These are phyloP conservation scores for Inosperma sp. DNA, from an alignment of 768 basidiomycete species.

Conservation along the genomic window DNA sequence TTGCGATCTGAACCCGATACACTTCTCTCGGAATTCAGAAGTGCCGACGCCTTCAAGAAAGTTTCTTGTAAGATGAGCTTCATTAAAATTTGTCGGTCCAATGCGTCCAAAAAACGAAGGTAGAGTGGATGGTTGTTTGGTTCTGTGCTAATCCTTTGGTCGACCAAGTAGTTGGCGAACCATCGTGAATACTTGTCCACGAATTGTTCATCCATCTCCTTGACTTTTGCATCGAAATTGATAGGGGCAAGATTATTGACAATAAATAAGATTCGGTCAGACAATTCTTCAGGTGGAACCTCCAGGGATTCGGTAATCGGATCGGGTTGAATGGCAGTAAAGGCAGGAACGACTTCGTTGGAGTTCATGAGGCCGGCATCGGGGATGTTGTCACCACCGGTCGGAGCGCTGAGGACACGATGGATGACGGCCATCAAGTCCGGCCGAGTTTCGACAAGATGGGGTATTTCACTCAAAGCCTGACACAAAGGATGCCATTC, in stretches of 20 bases:
- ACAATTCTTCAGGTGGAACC: constrained; percentile 77
- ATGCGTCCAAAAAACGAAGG: constrained; percentile 84
- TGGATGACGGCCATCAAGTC: constrained; percentile 71
- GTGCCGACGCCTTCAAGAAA: constrained; percentile 72
- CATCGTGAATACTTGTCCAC: constrained; percentile 81
- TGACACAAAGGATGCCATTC: constrained; percentile 95
- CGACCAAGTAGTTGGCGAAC: constrained; percentile 98
- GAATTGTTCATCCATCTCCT: constrained; percentile 83
- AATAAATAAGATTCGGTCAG: constrained; percentile 94
- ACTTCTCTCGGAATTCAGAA: constrained; percentile 91
- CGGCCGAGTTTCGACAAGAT: constrained; percentile 80
- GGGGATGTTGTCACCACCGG: constrained; percentile 39
- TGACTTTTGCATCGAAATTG: constrained; percentile 85
- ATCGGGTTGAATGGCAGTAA: constrained; percentile 78
- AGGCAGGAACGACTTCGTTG: constrained; percentile 35
- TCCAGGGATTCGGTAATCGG: constrained; percentile 54
- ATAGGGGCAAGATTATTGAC: constrained; percentile 95
- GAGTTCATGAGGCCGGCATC: constrained; percentile 29
- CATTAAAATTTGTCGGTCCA: constrained; percentile 62
- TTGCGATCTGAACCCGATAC: constrained; percentile 81
- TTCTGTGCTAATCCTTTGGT: constrained; percentile 92
- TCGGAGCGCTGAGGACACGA: constrained; percentile 58
- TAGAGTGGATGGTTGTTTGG: constrained; percentile 97
- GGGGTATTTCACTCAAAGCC: constrained; percentile 80
- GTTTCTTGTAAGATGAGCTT: constrained; percentile 92